Evolutionary conservation across 2,329 filamentous ascomycete species (phyloP), one percentile per base, ranked within the genome.

Genomic region (Colletotrichum zoysiae): DNA sequence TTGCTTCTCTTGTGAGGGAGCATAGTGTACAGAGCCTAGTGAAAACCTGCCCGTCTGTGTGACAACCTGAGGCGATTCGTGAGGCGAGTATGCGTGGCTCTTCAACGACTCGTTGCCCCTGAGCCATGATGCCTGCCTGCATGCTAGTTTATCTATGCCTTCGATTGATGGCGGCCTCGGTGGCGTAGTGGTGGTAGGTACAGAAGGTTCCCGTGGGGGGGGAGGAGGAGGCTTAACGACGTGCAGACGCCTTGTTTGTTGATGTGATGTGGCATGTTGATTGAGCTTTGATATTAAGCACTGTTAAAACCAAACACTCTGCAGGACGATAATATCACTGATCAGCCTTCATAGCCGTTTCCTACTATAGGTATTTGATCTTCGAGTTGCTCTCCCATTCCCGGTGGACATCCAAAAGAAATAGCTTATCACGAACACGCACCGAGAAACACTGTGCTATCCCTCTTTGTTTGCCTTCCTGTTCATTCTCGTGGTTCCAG

Each of bases 201-300:
- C 18, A 63, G 40, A 68, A 68, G 51, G 59, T 63, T 50, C 46
- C 44, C 20, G 55, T 3, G 18, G 5, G 55, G 18, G 61, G 18
- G 5, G 55, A 12, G 61, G 18, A 26, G 67, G 26, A 30, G 67
- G 26, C 20, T 42, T 30, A 35, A 55, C 40, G 44, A 59, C 48
- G 40, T 26, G 40, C 40, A 66, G 62, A 40, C 46, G 33, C 57
- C n/a, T 38, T 20, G 23, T 42, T n/a, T 64, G 30, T 30, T 30
- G 30, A 30, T 30, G 51, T 44, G 51, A 30, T 68, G 65, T 51
- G 51, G 23, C 48, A 42, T 44, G 42, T 64, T 51, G 35, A 68
- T 68, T 57, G 33, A 42, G 14, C 40, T 40, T 48, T 58, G 3
- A 63, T 30, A 50, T 20, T n/a, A 44, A 16, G 20, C 40, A 33